A percentile compares a stretch with the other conserved stretches of the same genome.
Evolutionary conservation across 106 monocot species (phyloP).

Genomic region (Acanthochlamys bracteata): DNA sequence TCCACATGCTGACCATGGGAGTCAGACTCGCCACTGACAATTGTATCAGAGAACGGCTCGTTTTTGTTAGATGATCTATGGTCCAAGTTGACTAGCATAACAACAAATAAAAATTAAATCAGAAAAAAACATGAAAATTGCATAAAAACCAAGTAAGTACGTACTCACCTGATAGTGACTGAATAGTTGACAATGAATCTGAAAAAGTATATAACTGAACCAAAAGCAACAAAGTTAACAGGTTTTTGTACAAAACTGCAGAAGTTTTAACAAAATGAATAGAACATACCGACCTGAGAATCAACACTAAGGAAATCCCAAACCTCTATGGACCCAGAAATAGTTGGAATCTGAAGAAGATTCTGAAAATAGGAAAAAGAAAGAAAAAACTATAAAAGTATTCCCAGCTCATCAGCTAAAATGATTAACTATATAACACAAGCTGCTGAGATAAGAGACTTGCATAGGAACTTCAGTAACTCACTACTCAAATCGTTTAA

Average conservation of each 20-base stretch:
- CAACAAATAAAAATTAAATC: not conserved
- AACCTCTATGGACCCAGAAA: slow-evolving; percentile 89
- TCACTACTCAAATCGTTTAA: too few relatives aligned
- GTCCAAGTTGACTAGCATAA: slow-evolving; percentile 50
- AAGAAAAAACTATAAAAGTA: too few relatives aligned
- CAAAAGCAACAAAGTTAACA: slow-evolving; percentile 13
- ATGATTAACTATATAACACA: too few relatives aligned
- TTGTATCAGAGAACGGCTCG: slow-evolving; percentile 14
- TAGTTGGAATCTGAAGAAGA: slow-evolving; percentile 81
- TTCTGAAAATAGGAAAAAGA: slow-evolving; percentile 43
- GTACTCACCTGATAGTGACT: slow-evolving; percentile 69
- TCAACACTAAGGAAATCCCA: slow-evolving; percentile 99
- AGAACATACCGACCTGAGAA: slow-evolving; percentile 67
- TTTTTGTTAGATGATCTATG: slow-evolving; percentile 47
- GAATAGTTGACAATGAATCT: slow-evolving; percentile 84
- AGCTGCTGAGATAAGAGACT: too few relatives aligned
- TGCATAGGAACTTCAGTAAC: too few relatives aligned
- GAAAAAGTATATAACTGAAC: slow-evolving; percentile 87
- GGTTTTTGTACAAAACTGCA: not conserved
- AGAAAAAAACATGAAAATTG: not conserved
- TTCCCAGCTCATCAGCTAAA: too few relatives aligned
- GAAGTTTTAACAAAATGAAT: slow-evolving; percentile 2
- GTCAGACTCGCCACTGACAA: slow-evolving; percentile 20
- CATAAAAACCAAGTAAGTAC: not conserved
- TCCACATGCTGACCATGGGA: slow-evolving; percentile 10